Base-by-base conservation (phyloP, 768 basidiomycete species). In the Agrocybe chaxingu region DNA sequence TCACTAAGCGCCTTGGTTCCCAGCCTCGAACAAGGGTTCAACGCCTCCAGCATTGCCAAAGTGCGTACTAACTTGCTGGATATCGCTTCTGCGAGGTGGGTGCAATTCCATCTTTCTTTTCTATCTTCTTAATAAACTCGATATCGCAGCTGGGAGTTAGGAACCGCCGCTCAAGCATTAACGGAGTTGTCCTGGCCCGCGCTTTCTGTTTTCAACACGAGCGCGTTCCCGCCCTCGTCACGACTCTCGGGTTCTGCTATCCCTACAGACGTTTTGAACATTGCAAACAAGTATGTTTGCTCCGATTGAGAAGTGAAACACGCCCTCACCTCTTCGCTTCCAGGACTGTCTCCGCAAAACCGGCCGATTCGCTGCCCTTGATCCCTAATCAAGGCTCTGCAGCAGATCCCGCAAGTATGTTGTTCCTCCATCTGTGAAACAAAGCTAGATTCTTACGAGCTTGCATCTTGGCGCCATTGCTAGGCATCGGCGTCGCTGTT, bases 401-500 rank as follows among this genome's bases (percentile, higher is more conserved):
- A 4, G 83, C 76, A 0, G 85, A 87, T 57, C 84, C 84, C 11
- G 79, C 83, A 3, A 82, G 77, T 77, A 51, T 42, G 50, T 52
- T 18, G 37, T 5, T 40, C 32, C 24, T 45, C 30, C 32, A 24
- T 16, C 72, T 64, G 12, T 40, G 18, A 32, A 43, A 19, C 41
- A 33, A 29, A 43, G 45, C 37, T 12, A 44, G 39, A 18, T 41
- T 33, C 35, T 53, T n/a, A 53, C 19, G 40, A 30, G 32, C 40
- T 40, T 37, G 43, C 36, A 55, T 50, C 38, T 42, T 53, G 24
- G 18, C 38, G 13, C 18, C 31, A 43, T 7, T 47, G 24, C 29
- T 38, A 78, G 78, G 78, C 50, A 60, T 82, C n/a, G 81, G 79
- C 13, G 69, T 74, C 9, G 70, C 80, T 5, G 76, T 81, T 32